Conservation (phyloP, 164 flowering plant species). For the Kalanchoe fedtschenkoi region DNA sequence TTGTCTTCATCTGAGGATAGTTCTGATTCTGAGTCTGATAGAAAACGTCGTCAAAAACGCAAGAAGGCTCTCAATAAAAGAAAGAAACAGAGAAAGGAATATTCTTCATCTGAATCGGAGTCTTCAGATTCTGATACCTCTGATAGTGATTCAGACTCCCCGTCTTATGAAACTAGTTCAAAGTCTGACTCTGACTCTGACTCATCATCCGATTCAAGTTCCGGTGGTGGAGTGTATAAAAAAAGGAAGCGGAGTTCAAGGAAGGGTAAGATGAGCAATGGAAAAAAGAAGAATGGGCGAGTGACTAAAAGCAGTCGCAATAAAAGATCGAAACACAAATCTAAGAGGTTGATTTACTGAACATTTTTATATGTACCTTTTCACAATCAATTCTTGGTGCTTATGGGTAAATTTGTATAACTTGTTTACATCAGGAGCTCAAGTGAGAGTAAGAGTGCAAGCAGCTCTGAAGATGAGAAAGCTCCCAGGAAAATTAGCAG, state of each 20-base stretch:
- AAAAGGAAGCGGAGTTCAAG: slow-evolving; percentile 36
- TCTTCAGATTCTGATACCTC: slow-evolving; percentile 34
- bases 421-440: slow-evolving; percentile 25
- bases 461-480: slow-evolving; percentile 45
- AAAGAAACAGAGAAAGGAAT: slow-evolving; percentile 40
- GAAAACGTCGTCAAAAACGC: slow-evolving; percentile 18
- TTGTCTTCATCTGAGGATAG: slow-evolving; percentile 28
- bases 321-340: slow-evolving; percentile 29
- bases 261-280: slow-evolving; percentile 19
- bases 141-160: slow-evolving; percentile 22
- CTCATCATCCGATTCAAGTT: slow-evolving; percentile 35
- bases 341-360: slow-evolving; percentile 26
- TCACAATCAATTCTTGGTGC: background rate
- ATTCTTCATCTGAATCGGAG: slow-evolving; percentile 62
- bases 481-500: slow-evolving; percentile 14
- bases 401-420: background rate
- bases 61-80: slow-evolving; percentile 28
- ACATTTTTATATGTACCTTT: background rate
- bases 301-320: slow-evolving; percentile 19
- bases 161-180: slow-evolving; percentile 23
- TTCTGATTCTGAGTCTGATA: slow-evolving; percentile 42
- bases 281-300: slow-evolving; percentile 26
- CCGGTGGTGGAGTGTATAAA: slow-evolving; percentile 39
- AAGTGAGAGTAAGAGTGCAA: slow-evolving; percentile 23
- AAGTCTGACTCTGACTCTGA: slow-evolving; percentile 23